A percentile compares a stretch with the other conserved stretches of the same genome.
phyloP scores from a whole-genome alignment of 257 asterid species.

The Hygrophila difformis region DNA sequence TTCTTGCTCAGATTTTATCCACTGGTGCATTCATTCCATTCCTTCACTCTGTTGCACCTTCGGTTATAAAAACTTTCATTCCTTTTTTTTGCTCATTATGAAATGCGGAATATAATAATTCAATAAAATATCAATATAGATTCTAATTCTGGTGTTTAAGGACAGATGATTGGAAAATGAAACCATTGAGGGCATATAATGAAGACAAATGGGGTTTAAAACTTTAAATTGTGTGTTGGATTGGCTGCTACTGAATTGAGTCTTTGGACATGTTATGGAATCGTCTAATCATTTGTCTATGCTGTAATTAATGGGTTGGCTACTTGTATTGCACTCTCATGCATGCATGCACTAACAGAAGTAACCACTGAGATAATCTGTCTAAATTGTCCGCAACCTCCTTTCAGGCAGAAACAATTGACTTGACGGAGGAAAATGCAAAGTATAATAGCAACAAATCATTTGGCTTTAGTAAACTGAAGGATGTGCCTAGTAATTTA shows the following conservation, averaged over 20 bases:
- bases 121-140: too few species aligned
- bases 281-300: conserved; percentile 1
- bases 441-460: conserved; percentile 41
- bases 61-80: conserved; percentile 2
- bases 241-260: not conserved
- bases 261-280: not conserved
- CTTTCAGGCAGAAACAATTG: conserved; percentile 85
- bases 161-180: too few species aligned
- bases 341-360: not conserved
- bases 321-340: conserved; percentile 2
- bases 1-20: not conserved
- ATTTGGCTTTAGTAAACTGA: conserved; percentile 68
- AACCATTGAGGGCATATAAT: too few species aligned
- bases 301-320: not conserved
- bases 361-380: not conserved
- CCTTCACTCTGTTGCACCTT: conserved; percentile 7
- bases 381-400: conserved; percentile 13
- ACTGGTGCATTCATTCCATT: conserved; percentile 1
- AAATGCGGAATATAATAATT: too few species aligned
- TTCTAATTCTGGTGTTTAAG: too few species aligned
- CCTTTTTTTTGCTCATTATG: too few species aligned
- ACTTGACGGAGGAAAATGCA: conserved; percentile 51
- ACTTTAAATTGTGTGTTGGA: too few species aligned
- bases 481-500: conserved; percentile 42
- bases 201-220: too few species aligned